Conservation (phyloP, 805 yeast genomes). For the Metschnikowia lunata region DNA sequence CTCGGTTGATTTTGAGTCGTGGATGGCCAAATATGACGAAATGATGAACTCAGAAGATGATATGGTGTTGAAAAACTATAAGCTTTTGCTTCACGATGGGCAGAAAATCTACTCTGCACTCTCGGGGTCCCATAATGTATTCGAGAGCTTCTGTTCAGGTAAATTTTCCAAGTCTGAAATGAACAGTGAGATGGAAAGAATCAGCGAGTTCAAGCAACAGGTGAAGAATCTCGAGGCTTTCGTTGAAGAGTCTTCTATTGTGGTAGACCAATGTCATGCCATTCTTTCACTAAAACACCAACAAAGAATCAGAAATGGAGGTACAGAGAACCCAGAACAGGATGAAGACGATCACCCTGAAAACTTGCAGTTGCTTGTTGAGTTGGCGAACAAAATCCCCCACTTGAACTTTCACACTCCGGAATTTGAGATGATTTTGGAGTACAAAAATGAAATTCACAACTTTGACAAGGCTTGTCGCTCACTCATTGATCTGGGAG, state of each 20-base stretch:
- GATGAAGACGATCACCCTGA: slow-evolving; percentile 21
- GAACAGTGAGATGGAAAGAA: slow-evolving; percentile 5
- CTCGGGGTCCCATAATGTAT: slow-evolving; percentile 21
- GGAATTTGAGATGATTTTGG: slow-evolving; percentile 57
- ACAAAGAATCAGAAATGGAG: slow-evolving; percentile 41
- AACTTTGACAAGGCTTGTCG: slow-evolving; percentile 48
- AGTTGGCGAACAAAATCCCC: slow-evolving; percentile 38
- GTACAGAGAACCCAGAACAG: slow-evolving; percentile 15
- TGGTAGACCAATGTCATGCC: slow-evolving; percentile 53
- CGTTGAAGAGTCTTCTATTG: slow-evolving; percentile 43
- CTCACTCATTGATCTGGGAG: slow-evolving; percentile 29
- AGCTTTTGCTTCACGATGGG: slow-evolving; percentile 48
- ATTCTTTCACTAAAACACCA: slow-evolving; percentile 50
- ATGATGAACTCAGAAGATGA: slow-evolving; percentile 37
- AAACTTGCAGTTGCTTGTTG: slow-evolving; percentile 11
- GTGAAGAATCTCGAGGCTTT: slow-evolving; percentile 35
- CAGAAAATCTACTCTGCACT: slow-evolving; percentile 45
- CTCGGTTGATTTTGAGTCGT: slow-evolving; percentile 44
- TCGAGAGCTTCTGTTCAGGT: slow-evolving; percentile 8
- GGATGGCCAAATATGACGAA: slow-evolving; percentile 47
- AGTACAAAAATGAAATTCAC: slow-evolving; percentile 48
- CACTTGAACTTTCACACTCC: slow-evolving; percentile 47
- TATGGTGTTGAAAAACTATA: slow-evolving; percentile 45
- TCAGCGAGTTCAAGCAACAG: slow-evolving; percentile 19
- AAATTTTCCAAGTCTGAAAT: slow-evolving; percentile 2